Evolutionary conservation across 2,329 filamentous ascomycete genomes (phyloP).

Genomic region (Talaromyces rugulosus): DNA sequence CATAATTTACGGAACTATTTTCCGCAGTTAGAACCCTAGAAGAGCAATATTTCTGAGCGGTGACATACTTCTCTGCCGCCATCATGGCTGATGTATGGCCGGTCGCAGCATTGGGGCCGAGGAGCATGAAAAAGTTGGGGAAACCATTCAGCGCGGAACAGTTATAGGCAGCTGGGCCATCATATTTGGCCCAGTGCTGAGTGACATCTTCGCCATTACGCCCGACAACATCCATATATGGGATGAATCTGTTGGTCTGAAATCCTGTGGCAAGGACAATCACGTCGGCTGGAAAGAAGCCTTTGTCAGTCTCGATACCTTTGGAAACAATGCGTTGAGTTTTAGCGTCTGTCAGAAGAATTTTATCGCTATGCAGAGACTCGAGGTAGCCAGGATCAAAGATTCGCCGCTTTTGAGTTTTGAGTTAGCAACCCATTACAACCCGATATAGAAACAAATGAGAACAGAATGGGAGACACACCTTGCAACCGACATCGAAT

Average conservation of each 20-base stretch:
- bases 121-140: slow-evolving; percentile 32
- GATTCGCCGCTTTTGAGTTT: slow-evolving; percentile 44
- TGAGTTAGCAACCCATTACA: background rate
- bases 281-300: slow-evolving; percentile 21
- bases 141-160: slow-evolving; percentile 53
- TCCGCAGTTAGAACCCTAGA: background rate
- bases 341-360: slow-evolving; percentile 49
- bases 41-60: background rate
- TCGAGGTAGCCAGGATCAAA: slow-evolving; percentile 54
- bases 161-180: slow-evolving; percentile 58
- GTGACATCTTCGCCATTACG: slow-evolving; percentile 18
- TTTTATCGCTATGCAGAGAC: slow-evolving; percentile 47
- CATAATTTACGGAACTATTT: slow-evolving; percentile 50
- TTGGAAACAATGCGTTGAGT: slow-evolving; percentile 44
- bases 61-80: slow-evolving; percentile 51
- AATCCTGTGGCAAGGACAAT: slow-evolving; percentile 27
- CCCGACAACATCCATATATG: slow-evolving; percentile 22
- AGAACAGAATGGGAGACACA: slow-evolving; percentile 3
- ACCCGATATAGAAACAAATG: background rate
- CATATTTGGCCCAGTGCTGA: slow-evolving; percentile 34
- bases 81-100: slow-evolving; percentile 52
- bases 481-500: slow-evolving; percentile 58
- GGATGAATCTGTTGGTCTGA: slow-evolving; percentile 20
- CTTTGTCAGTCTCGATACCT: slow-evolving; percentile 25
- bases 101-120: slow-evolving; percentile 28